These are phyloP conservation scores for Penicillium verhagenii DNA, from an alignment of 495 filamentous ascomycete species.

Conservation along the genomic window DNA sequence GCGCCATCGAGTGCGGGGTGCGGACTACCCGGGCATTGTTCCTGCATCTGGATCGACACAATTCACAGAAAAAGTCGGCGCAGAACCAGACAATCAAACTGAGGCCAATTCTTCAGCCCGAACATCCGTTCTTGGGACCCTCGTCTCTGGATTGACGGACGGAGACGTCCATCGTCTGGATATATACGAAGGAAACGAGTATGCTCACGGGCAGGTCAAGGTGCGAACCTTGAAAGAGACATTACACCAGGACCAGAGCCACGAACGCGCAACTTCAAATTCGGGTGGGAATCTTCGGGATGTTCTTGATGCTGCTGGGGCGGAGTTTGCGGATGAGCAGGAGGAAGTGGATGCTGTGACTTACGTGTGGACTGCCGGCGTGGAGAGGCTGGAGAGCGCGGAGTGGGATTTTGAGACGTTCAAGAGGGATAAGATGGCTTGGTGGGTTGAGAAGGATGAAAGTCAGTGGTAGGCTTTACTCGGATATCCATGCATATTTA, in stretches of 20 bases:
- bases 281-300: constrained; percentile 23
- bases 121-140: constrained; percentile 70
- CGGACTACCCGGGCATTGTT: constrained; percentile 86
- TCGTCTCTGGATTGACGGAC: constrained; percentile 74
- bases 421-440: constrained; percentile 62
- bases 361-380: constrained; percentile 68
- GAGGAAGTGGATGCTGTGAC: constrained; percentile 65
- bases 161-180: constrained; percentile 77
- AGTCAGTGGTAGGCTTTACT: constrained; percentile 33
- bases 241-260: constrained; percentile 10
- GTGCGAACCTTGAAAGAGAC: constrained; percentile 53
- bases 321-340: constrained; percentile 29
- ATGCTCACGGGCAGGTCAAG: constrained; percentile 60
- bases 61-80: neutral
- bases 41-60: constrained; percentile 21
- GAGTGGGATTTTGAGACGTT: constrained; percentile 88
- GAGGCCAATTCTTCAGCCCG: neutral
- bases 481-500: neutral
- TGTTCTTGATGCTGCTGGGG: constrained; percentile 33
- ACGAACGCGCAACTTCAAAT: neutral
- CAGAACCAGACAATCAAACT: neutral
- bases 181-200: constrained; percentile 77
- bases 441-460: constrained; percentile 45
- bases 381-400: constrained; percentile 52
- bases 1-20: constrained; percentile 63